Conservation (phyloP, 176 grass and related monocot species). For the Melocanna baccifera region DNA sequence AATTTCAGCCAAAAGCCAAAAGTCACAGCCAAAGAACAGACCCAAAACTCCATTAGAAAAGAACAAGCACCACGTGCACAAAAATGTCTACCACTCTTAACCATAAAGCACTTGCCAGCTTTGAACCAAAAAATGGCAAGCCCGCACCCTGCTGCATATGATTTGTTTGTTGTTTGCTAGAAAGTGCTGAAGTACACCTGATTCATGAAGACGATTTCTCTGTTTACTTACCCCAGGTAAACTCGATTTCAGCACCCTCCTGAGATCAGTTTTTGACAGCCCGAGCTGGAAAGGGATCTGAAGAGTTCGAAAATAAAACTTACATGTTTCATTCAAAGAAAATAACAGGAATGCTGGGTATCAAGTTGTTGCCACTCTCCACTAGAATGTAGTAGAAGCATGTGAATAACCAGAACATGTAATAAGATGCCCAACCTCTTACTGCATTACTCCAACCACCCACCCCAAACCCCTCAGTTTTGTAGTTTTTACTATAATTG, state of each 20-base stretch:
- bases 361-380: neutral
- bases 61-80: neutral
- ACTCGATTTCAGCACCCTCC: constrained; percentile 87
- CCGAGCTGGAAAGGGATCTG: constrained; percentile 98
- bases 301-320: constrained; percentile 22
- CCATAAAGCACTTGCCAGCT: neutral
- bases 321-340: neutral
- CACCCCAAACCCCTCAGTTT: constrained; percentile 4
- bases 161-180: constrained; percentile 12
- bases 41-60: neutral
- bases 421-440: neutral
- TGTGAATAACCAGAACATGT: constrained; percentile 10
- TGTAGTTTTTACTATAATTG: neutral
- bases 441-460: neutral
- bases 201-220: constrained; percentile 15
- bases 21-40: too few relatives aligned
- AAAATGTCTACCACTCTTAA: neutral
- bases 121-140: neutral
- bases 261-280: constrained; percentile 81
- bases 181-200: neutral
- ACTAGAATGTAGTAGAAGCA: neutral
- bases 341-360: neutral
- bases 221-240: constrained; percentile 76
- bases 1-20: too few relatives aligned
- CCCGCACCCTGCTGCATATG: neutral